phyloP scores from a whole-genome alignment of 768 basidiomycete genomes.

The Termitomyces sp. region DNA sequence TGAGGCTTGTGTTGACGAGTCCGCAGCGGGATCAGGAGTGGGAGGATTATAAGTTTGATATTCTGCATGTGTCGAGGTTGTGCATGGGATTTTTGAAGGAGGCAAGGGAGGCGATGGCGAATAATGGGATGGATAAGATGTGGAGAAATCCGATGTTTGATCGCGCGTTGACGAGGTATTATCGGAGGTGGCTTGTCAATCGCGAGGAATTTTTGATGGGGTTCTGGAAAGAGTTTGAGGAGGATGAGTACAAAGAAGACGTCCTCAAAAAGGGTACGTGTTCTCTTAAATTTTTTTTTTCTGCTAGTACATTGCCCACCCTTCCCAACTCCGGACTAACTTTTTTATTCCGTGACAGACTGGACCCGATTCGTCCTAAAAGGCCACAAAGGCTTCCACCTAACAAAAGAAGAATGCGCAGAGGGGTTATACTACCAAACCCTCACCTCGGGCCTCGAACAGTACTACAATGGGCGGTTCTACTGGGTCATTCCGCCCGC shows the following conservation, averaged over 20 bases:
- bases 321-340: background rate
- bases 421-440: background rate
- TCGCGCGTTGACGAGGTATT: conserved; percentile 37
- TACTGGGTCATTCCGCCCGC: background rate
- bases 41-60: conserved; percentile 37
- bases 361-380: conserved; percentile 35
- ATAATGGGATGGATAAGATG: conserved; percentile 24
- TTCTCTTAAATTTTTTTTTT: background rate
- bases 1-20: conserved; percentile 36
- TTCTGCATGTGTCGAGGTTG: conserved; percentile 38
- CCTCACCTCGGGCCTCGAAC: background rate
- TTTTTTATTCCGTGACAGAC: conserved; percentile 17
- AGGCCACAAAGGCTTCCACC: conserved; percentile 37
- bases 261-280: conserved; percentile 34
- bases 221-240: conserved; percentile 38
- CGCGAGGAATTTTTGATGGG: conserved; percentile 32
- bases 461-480: background rate
- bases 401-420: conserved; percentile 29
- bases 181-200: conserved; percentile 38
- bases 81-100: conserved; percentile 29
- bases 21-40: conserved; percentile 32
- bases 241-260: conserved; percentile 37
- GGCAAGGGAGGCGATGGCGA: conserved; percentile 26
- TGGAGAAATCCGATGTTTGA: conserved; percentile 42
- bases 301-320: no score